Evolutionary conservation across 148 eudicot genomes (phyloP), one percentile per base, ranked within the genome.

Genomic region (Gaultheria prostrata): DNA sequence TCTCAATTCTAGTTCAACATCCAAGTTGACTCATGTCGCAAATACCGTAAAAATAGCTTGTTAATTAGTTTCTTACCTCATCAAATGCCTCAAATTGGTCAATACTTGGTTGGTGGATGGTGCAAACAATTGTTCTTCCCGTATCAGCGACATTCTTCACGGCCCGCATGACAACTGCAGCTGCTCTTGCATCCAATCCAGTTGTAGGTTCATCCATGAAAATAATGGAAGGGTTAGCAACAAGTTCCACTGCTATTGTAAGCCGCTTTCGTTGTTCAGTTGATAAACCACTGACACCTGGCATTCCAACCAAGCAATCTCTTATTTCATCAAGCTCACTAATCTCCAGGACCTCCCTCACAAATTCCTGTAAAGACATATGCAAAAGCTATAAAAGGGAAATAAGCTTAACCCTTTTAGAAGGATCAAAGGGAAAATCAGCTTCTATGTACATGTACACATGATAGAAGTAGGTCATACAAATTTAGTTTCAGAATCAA

Each of bases 171-270:
- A 95, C 97, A 86, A 93, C 89, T 13, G 97, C 94, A 78, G 95
- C 95, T 76, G 98, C 91, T 86, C 97, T 90, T 78, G 97, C 98
- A 87, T 93, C 98, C 82, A 95, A 83, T 24, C 97, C 97, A 26
- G 97, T 91, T 28, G 94, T 93, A 32, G 98, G 98, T 81, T 95
- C 97, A 84, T 95, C 98, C 94, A 95, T 91, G 59, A 95, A 95
- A 14, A 95, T 91, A 78, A 95, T 89, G 4, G 98, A 93, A 10
- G 98, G 97, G 83, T 94, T 95, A 35, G 98, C 89, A 48, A 95
- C 98, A 79, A 95, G 92, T 90, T 95, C 95, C 76, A 93, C 95
- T 10, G 95, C 97, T 83, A 95, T 91, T 24, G 98, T 95, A 57
- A 95, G 92, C 72, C 94, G 88, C 84, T 95, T 95, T 0, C 98